phyloP scores from a whole-genome alignment of 164 flowering plant genomes.

The Vitis riparia region DNA sequence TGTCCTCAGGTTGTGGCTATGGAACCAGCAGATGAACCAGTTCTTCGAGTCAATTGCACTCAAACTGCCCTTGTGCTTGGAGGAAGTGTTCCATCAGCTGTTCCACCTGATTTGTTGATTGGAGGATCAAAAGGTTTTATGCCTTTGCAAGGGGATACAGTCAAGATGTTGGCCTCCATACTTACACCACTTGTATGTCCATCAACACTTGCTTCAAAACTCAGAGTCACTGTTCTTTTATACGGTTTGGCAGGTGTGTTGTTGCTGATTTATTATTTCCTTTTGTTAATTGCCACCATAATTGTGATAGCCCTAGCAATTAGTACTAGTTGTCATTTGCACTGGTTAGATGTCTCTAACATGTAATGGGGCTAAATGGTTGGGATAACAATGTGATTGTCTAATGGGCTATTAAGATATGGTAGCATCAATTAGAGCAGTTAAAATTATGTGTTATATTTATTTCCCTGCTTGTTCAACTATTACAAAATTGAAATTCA shows the following conservation, averaged over 20 bases:
- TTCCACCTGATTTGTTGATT: conserved; percentile 68
- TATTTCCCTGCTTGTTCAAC: background rate
- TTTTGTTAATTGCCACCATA: background rate
- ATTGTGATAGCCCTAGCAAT: background rate
- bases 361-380: background rate
- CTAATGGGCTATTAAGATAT: background rate
- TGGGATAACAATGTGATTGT: background rate
- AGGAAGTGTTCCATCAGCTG: conserved; percentile 69
- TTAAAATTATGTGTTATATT: no score
- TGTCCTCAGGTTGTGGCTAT: conserved; percentile 65
- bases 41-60: conserved; percentile 66
- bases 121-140: conserved; percentile 26
- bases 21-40: conserved; percentile 72
- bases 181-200: conserved; percentile 78
- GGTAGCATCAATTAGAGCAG: background rate
- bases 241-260: conserved; percentile 74
- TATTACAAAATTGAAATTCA: background rate
- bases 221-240: conserved; percentile 70
- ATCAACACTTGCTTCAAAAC: conserved; percentile 78
- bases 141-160: conserved; percentile 65
- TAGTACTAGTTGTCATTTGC: background rate
- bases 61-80: conserved; percentile 92
- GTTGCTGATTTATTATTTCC: background rate
- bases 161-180: conserved; percentile 63
- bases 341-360: background rate